phyloP scores from a whole-genome alignment of 345 rosid genomes.

The Eucalyptus erythrocorys region DNA sequence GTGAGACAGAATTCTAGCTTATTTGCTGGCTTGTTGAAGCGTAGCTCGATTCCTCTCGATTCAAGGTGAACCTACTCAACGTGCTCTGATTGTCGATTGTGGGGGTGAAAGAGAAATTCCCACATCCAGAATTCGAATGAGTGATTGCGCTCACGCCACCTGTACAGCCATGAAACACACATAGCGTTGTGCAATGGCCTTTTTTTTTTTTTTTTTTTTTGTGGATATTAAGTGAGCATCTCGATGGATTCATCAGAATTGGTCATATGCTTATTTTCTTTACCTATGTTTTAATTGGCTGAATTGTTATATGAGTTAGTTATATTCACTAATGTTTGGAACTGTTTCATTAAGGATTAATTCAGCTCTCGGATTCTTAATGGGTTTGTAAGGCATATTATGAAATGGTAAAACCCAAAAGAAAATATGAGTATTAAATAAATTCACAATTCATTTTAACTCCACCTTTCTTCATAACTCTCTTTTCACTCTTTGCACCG shows the following conservation, averaged over 20 bases:
- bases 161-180: background rate
- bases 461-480: accelerated
- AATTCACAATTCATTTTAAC: no score
- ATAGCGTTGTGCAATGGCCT: background rate
- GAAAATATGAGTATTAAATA: no score
- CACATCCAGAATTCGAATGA: background rate
- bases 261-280: no score
- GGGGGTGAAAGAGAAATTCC: background rate
- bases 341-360: no score
- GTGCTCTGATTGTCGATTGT: background rate
- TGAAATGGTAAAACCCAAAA: no score
- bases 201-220: background rate
- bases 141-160: background rate
- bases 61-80: background rate
- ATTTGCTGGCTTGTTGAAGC: background rate
- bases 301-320: no score
- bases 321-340: no score
- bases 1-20: background rate
- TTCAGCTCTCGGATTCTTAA: accelerated
- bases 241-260: background rate
- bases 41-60: background rate
- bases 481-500: accelerated
- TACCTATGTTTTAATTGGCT: no score
- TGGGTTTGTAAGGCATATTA: no score
- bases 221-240: background rate